Base-by-base conservation (phyloP, 1,284 basidiomycete genomes). In the Psilocybe mexicana region DNA sequence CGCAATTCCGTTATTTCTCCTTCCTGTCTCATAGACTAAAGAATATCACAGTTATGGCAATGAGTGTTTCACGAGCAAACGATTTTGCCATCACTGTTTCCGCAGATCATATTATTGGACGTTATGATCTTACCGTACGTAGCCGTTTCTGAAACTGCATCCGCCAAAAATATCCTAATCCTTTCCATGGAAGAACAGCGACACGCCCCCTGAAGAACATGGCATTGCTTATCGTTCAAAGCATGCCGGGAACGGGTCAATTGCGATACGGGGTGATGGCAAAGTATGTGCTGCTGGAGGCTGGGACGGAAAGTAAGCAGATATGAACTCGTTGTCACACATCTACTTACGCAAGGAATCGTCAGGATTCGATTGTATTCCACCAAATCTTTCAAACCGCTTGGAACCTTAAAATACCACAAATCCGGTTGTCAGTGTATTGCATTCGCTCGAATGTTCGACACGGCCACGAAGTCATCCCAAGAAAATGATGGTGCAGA, bases 241-340 rank as follows among this genome's bases (percentile, higher is more conserved):
- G 65, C 80, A 92, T 61, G 84, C 91, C 0, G 93, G 94, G 1
- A 93, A 94, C 65, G 80, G 82, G 0, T 81, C 85, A 3, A 72
- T 95, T 25, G 80, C 86, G 1, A 82, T 95, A n/a, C 84, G 85
- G n/a, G 79, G 84, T 40, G 86, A 91, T 65, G 90, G 86, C 0
- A 79, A 81, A 28, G 83, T 95, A 0, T 90, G 92, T 62, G 92
- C 91, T 0, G 76, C 93, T 1, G 93, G 90, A 2, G 91, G 93
- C 0, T 96, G 94, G 94, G 93, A 96, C 63, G 93, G 94, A 35
- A 84, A 80, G 93, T 93, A 63, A 66, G 87, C 12, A 28, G 7
- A 24, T 8, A 43, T 52, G 6, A 38, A 48, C 35, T 3, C 2
- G 25, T 49, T 12, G 12, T 4, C 28, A 45, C 8, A 5, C 1